phyloP scores from a whole-genome alignment of 2,329 filamentous ascomycete species.

The Chalaropsis thielavioides region DNA sequence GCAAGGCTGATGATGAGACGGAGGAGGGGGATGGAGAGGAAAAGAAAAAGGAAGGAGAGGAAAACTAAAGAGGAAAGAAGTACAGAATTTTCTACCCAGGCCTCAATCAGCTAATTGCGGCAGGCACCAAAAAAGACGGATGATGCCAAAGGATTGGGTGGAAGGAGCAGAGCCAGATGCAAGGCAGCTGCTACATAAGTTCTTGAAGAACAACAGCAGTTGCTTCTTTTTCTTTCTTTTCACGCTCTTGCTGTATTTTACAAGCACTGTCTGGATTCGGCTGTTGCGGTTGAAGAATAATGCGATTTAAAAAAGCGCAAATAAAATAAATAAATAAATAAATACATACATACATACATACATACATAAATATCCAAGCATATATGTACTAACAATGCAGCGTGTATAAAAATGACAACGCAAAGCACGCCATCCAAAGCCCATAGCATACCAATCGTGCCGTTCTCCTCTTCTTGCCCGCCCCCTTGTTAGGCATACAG shows the following conservation, averaged over 20 bases:
- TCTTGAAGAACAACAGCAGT: not conserved
- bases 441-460: no score
- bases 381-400: no score
- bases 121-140: not conserved
- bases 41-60: constrained; percentile 1
- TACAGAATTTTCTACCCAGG: not conserved
- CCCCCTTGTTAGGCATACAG: not conserved
- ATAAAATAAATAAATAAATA: not conserved
- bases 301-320: not conserved
- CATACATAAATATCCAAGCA: no score
- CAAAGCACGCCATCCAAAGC: not conserved
- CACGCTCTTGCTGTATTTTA: not conserved
- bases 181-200: not conserved
- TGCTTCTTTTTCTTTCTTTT: not conserved
- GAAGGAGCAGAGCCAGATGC: constrained; percentile 2
- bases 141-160: not conserved
- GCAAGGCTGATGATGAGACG: not conserved
- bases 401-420: not conserved
- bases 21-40: not conserved
- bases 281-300: not conserved
- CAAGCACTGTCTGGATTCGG: not conserved
- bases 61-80: constrained; percentile 1
- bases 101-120: not conserved
- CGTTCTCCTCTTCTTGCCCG: not conserved
- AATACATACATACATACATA: not conserved